Evolutionary conservation across 345 rosid genomes (phyloP).

Genomic region (Eucalyptus tenuipes): DNA sequence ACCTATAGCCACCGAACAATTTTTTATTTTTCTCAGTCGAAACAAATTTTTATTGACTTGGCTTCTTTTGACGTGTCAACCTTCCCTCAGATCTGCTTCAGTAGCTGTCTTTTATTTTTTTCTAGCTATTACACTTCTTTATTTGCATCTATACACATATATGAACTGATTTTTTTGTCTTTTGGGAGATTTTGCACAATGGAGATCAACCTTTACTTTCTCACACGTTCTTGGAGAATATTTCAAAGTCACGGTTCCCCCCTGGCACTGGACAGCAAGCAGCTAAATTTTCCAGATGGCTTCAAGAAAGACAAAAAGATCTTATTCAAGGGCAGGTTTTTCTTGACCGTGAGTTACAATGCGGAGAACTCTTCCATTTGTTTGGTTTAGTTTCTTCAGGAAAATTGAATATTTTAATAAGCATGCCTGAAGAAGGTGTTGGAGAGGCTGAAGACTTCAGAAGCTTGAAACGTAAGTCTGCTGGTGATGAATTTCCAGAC

Average conservation of each 20-base stretch:
- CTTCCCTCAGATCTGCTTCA: not conserved
- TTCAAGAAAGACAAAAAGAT: constrained; percentile 38
- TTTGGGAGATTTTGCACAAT: not conserved
- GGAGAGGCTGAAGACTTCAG: constrained; percentile 80
- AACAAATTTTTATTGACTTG: not conserved
- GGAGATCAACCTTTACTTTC: constrained; percentile 21
- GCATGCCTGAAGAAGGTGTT: constrained; percentile 71
- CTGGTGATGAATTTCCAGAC: constrained; percentile 34
- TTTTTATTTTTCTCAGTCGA: not conserved
- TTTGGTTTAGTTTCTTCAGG: constrained; percentile 62
- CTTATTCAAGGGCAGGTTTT: constrained; percentile 36
- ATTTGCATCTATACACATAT: not conserved
- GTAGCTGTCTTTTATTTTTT: not conserved
- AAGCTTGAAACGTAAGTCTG: constrained; percentile 52
- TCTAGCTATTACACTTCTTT: not conserved
- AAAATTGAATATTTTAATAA: constrained; percentile 43
- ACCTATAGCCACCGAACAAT: not conserved
- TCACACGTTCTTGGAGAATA: constrained; percentile 52
- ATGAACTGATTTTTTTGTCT: not conserved
- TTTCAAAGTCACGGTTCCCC: constrained; percentile 62
- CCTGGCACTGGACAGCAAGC: constrained; percentile 59
- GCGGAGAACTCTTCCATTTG: constrained; percentile 75
- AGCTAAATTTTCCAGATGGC: constrained; percentile 59
- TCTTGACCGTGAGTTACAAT: constrained; percentile 61
- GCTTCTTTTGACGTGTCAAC: not conserved